Percentiles rank a stretch among this genome's conserved stretches.
Evolutionary conservation across 1,284 basidiomycete species (phyloP).

Genomic region (Pseudozyma flocculosa): DNA sequence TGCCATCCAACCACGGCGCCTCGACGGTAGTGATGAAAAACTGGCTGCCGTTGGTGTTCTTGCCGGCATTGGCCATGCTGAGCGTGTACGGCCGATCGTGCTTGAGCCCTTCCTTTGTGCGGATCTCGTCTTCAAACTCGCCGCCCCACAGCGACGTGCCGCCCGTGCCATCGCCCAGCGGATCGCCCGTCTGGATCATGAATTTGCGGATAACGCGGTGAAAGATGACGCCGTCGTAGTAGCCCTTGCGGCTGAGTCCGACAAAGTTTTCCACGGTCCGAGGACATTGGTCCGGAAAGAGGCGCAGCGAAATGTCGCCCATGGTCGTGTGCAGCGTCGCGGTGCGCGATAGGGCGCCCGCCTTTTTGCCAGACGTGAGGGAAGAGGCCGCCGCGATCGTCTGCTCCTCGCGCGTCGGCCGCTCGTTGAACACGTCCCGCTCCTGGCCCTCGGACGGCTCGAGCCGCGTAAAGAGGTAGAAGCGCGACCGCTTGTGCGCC

Average conservation of each 20-base stretch:
- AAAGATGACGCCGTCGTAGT: slow-evolving; percentile 92
- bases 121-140: slow-evolving; percentile 95
- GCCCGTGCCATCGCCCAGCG: slow-evolving; percentile 95
- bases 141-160: slow-evolving; percentile 87
- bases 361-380: slow-evolving; percentile 40
- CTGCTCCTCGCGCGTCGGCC: slow-evolving; percentile 93
- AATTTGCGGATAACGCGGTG: slow-evolving; percentile 98
- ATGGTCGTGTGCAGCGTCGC: slow-evolving; percentile 92
- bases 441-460: slow-evolving; percentile 74
- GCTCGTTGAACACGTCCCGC: slow-evolving; percentile 97
- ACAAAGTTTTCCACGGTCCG: slow-evolving; percentile 98
- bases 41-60: slow-evolving; percentile 89
- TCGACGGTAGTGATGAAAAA: slow-evolving; percentile 98
- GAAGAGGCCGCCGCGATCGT: slow-evolving; percentile 75
- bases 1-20: slow-evolving; percentile 79
- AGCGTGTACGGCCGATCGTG: slow-evolving; percentile 96
- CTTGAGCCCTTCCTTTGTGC: slow-evolving; percentile 69
- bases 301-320: slow-evolving; percentile 81
- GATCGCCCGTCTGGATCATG: slow-evolving; percentile 98
- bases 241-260: slow-evolving; percentile 84
- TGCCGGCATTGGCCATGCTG: slow-evolving; percentile 98
- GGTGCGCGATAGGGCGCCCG: slow-evolving; percentile 3
- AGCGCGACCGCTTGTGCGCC: slow-evolving; percentile 87
- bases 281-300: slow-evolving; percentile 88
- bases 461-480: slow-evolving; percentile 92